phyloP scores from a whole-genome alignment of 305 asterid species.

The Rubia balearica region DNA sequence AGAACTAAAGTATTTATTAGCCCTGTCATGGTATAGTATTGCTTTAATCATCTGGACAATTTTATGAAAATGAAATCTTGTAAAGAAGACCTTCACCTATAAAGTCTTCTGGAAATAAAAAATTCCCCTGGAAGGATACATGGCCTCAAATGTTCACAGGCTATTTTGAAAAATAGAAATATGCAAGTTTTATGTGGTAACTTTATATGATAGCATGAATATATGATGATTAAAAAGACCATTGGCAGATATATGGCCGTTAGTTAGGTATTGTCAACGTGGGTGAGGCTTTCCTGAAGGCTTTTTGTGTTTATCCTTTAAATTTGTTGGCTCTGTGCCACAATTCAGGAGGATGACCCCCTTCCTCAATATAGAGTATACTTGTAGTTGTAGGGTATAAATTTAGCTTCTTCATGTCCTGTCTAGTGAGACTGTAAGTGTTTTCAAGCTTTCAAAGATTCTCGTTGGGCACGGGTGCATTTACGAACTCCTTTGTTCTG shows the following conservation, averaged over 20 bases:
- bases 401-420: neutral
- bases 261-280: neutral
- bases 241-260: neutral
- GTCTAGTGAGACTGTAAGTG: neutral
- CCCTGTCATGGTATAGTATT: neutral
- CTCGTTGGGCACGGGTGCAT: neutral
- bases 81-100: neutral
- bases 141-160: neutral
- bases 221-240: neutral
- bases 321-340: neutral
- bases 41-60: conserved; percentile 1
- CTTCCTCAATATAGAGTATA: neutral
- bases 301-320: neutral
- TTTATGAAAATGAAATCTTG: neutral
- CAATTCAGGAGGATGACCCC: neutral
- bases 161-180: neutral
- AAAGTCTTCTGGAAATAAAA: neutral
- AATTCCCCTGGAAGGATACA: neutral
- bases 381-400: neutral
- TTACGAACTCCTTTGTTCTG: neutral
- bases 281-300: neutral
- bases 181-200: neutral
- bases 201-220: neutral
- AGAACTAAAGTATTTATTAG: neutral
- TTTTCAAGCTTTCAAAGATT: neutral